phyloP scores from a whole-genome alignment of 1,284 basidiomycete species.

The Moniliophthora roreri region DNA sequence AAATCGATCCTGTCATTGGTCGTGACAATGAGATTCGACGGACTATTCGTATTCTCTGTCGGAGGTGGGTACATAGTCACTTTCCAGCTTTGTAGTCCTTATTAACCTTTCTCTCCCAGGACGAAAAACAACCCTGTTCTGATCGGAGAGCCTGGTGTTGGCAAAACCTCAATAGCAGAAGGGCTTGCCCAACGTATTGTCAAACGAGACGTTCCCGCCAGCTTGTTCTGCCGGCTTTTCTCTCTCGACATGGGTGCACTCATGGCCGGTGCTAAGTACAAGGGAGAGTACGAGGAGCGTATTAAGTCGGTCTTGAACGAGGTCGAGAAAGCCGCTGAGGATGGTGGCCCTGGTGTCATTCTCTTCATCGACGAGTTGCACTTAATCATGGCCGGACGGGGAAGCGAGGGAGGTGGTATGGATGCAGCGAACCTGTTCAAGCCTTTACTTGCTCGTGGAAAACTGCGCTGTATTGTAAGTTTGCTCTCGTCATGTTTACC shows the following conservation, averaged over 20 bases:
- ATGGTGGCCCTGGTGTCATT: constrained; percentile 81
- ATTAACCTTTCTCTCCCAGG: constrained; percentile 35
- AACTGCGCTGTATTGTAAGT: constrained; percentile 40
- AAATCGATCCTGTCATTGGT: constrained; percentile 92
- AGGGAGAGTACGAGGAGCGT: constrained; percentile 97
- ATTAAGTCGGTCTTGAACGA: constrained; percentile 93
- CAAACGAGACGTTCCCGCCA: constrained; percentile 93
- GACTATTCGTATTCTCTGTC: constrained; percentile 69
- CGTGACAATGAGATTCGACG: constrained; percentile 88
- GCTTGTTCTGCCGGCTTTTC: constrained; percentile 80
- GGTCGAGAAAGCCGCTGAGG: constrained; percentile 87
- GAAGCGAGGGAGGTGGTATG: constrained; percentile 76
- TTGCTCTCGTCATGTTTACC: background rate
- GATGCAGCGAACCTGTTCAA: constrained; percentile 90
- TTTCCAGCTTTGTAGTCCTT: constrained; percentile 10
- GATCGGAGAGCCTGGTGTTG: constrained; percentile 92
- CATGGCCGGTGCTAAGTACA: constrained; percentile 96
- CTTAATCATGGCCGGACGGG: constrained; percentile 86
- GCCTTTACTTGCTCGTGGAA: constrained; percentile 88
- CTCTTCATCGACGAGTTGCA: constrained; percentile 96
- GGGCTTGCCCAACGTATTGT: constrained; percentile 96
- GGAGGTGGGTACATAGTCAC: constrained; percentile 46
- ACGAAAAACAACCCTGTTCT: constrained; percentile 94
- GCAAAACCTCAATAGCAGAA: constrained; percentile 93
- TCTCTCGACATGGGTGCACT: constrained; percentile 93